Evolutionary conservation across 345 rosid species (phyloP).

Genomic region (Aquilaria malaccensis): DNA sequence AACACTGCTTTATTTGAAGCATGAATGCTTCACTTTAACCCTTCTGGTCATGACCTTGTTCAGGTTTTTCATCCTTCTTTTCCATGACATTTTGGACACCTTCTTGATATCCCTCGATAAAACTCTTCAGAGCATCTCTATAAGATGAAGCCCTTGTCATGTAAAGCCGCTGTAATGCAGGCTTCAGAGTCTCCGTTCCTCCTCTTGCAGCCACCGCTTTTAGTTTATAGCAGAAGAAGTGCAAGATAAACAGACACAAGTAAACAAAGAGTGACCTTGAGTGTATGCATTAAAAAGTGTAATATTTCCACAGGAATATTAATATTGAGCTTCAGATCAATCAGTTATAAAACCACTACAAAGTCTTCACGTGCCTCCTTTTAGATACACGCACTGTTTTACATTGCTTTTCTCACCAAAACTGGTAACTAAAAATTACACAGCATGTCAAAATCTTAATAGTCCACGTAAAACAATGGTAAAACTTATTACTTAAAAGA

Average conservation of each 20-base stretch:
- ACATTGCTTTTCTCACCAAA: too few species aligned
- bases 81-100: conserved; percentile 14
- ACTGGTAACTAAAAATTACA: too few species aligned
- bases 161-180: conserved; percentile 84
- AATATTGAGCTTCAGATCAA: background rate
- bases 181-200: conserved; percentile 84
- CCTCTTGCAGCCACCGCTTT: conserved; percentile 91
- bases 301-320: background rate
- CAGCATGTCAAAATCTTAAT: too few species aligned
- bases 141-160: conserved; percentile 85
- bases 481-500: too few species aligned
- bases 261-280: background rate
- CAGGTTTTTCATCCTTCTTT: conserved; percentile 14
- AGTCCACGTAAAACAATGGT: too few species aligned
- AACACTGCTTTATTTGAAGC: background rate
- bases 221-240: conserved; percentile 6
- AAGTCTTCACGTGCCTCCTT: too few species aligned
- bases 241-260: background rate
- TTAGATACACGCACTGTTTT: too few species aligned
- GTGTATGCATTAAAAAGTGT: background rate
- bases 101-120: conserved; percentile 16
- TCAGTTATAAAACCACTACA: too few species aligned
- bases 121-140: conserved; percentile 57
- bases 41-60: conserved; percentile 6
- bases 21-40: background rate